A percentile compares a stretch with the other conserved stretches of the same genome.
Evolutionary conservation across 768 basidiomycete species (phyloP).

Genomic region (Mycena polygramma): DNA sequence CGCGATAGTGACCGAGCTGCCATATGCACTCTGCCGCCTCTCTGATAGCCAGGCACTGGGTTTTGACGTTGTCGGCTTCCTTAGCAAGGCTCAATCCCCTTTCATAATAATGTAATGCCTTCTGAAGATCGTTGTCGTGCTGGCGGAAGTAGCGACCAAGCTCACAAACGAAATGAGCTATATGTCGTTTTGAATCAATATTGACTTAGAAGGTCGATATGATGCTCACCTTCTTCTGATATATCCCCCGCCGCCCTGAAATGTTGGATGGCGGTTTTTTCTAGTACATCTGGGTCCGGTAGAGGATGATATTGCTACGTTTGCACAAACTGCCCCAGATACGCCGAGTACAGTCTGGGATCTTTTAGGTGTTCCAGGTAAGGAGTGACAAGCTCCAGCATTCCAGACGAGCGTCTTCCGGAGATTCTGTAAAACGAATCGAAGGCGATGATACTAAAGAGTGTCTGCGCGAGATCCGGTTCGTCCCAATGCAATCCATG

Average conservation of each 20-base stretch:
- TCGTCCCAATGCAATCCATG: conserved; percentile 25
- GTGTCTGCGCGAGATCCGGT: conserved; percentile 23
- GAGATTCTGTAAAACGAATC: conserved; percentile 21
- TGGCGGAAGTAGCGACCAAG: conserved; percentile 21
- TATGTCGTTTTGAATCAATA: not conserved
- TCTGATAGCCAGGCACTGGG: conserved; percentile 18
- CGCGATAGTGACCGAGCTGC: conserved; percentile 26
- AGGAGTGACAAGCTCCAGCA: conserved; percentile 13
- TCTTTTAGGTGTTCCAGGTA: conserved; percentile 17
- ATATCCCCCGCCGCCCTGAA: conserved; percentile 9
- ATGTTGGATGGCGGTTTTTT: conserved; percentile 9
- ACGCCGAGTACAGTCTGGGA: conserved; percentile 9
- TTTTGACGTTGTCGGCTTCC: not conserved
- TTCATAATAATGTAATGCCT: conserved; percentile 17
- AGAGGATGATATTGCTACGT: conserved; percentile 27
- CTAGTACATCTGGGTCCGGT: conserved; percentile 6
- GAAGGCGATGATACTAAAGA: conserved; percentile 21
- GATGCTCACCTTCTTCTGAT: conserved; percentile 26
- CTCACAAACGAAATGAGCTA: conserved; percentile 12
- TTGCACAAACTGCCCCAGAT: not conserved
- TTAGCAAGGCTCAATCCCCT: not conserved
- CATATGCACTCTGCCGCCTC: conserved; percentile 3
- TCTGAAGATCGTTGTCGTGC: conserved; percentile 20
- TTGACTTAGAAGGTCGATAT: not conserved
- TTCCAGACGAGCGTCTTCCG: not conserved